Base-by-base conservation (phyloP, 306 rosid species). In the Cicer cuneatum region DNA sequence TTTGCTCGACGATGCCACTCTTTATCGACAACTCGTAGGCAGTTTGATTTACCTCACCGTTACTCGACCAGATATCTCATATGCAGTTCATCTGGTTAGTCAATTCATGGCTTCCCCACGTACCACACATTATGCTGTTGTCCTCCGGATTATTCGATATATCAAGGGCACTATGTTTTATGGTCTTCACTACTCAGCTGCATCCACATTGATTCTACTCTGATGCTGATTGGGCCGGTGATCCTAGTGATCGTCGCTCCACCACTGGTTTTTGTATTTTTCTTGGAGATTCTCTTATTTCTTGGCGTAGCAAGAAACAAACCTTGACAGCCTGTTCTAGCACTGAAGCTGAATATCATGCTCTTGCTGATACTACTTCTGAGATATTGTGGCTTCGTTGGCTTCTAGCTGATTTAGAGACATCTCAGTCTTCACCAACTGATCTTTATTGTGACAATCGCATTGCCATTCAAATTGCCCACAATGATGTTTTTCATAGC, bases 291-390 rank as follows among this genome's bases (percentile, higher is more conserved):
- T 54, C 64, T 21, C 40, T 58, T 24, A 57, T 57, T 9, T 57
- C 63, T 57, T 10, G 7, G 63, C 39, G 39, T 5, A 57, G 63
- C 42, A 59, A 59, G 65, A 59, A 59, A 12, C 43, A 59, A 33
- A 59, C 66, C 3, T 59, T 15, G 59, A 16, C 33, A 16, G 33
- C 29, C 1, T 10, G 33, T 10, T 53, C 29, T 16, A 53, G 58
- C 42, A 59, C 66, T 35, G 19, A 59, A 59, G 42, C 18, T 13
- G 37, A 59, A 59, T 59, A 59, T 33, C 43, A 39, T 10, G 8
- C 63, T 57, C 63, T 57, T 19, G 40, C 63, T 57, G 63, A 57
- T 19, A 57, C 39, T 10, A 21, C 61, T 8, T 18, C 29, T 54
- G 37, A 54, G 29, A 19, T 54, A 15, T 9, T 54, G 11, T 54